Evolutionary conservation across 352 stramenopile genomes (phyloP), one percentile per base, ranked within the genome.

Genomic region (Globisporangium canariense): DNA sequence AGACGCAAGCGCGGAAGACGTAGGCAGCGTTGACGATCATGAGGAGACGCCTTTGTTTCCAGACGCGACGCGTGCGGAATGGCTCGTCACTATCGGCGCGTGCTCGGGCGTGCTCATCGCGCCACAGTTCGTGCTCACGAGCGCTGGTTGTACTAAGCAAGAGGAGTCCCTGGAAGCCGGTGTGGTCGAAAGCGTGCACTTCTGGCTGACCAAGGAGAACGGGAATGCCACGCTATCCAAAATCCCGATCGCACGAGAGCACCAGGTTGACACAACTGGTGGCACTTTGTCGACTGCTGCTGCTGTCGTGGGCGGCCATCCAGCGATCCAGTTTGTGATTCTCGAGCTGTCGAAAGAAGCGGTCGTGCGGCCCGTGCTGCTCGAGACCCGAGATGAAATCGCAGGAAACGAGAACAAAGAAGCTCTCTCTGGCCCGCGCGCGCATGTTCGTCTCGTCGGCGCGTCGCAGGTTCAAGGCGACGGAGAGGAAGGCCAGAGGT

Each of bases 41-140:
- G 25, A 28, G 25, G 25, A 28, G 25, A 28, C 25, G 25, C 25
- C 25, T 28, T 28, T 28, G 25, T 28, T 22, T 11, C 49, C 49
- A 3, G 28, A 14, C 2, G 14, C 28, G 14, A 11, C 13, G 28
- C 6, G 14, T 2, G 28, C 2, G 28, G 50, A 56, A 2, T 56
- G 50, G 50, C 50, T 56, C 28, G 50, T 56, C 6, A 16, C 20
- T 2, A 4, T 56, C 28, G 49, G 50, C 28, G 25, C 13, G 25
- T 56, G 50, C 50, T 56, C 25, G 6, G 50, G 50, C 2, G 50
- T 56, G 50, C 50, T 56, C 50, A 56, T 56, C 13, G 50, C 50
- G 50, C 50, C 50, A 56, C 38, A 38, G 25, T 56, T 56, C 16
- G 50, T 56, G 50, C 50, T 56, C 11, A 56, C 50, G 14, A 56